Evolutionary conservation across 208 protist genomes (phyloP), one percentile per base, ranked within the genome.

Genomic region (Crithidia mellificae): DNA sequence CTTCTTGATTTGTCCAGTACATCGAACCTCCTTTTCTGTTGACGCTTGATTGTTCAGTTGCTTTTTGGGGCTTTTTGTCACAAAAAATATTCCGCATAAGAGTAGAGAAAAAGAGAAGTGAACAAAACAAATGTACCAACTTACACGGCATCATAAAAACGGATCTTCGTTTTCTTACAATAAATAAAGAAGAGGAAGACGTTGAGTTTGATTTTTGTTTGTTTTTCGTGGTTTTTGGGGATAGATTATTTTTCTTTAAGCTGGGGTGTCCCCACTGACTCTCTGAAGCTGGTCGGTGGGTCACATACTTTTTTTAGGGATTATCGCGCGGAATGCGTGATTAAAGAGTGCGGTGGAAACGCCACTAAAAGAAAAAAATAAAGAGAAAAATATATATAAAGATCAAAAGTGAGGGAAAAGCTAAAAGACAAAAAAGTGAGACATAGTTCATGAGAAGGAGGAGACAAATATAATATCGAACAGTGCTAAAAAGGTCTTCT

Each of bases 361-460:
- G 59, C 34, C 59, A 66, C 29, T 62, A 63, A 58, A 63, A 68
- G 51, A 69, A 25, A 49, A 69, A 69, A 63, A 56, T 63, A 63
- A 41, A 36, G 22, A 11, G 20, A 36, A 62, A 51, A 63, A 52
- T 20, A 67, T 32, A 52, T 32, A 73, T 24, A 52, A 65, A 8
- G 46, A 63, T 20, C 27, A 57, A 63, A 75, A 58, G 22, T 22
- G 49, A 73, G 49, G 38, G 39, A 70, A 61, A 51, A 46, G 17
- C 64, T 68, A 75, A 61, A 46, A 41, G 58, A n/a, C n/a, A n/a
- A n/a, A n/a, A n/a, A 68, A 52, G 12, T 38, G 41, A 46, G 52
- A 63, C 25, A 65, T 44, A 41, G 58, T n/a, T 53, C 55, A 46
- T 63, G 46, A 68, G 51, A 52, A 55, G 20, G 58, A 54, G 27